Conservation (phyloP, 2,329 filamentous ascomycete species). For the Aspergillus hortae region DNA sequence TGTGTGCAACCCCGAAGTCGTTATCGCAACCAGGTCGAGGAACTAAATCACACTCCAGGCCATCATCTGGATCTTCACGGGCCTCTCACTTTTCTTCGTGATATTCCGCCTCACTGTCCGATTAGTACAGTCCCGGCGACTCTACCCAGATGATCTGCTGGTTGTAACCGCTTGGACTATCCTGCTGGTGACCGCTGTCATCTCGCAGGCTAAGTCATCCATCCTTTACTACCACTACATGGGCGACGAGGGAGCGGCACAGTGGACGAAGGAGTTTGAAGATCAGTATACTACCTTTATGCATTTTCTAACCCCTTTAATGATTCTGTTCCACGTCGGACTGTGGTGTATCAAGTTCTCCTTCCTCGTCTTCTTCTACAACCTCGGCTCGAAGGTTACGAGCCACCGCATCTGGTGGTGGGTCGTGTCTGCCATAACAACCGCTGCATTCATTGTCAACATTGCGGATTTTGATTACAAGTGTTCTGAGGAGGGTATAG, state of each 20-base stretch:
- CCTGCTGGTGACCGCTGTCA: conserved; percentile 12
- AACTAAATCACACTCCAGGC: background rate
- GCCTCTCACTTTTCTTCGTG: conserved; percentile 7
- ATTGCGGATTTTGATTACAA: conserved; percentile 16
- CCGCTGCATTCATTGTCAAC: conserved; percentile 10
- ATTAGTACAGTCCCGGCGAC: conserved; percentile 8
- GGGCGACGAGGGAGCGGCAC: conserved; percentile 4
- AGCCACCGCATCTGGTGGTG: conserved; percentile 16
- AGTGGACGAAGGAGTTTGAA: conserved; percentile 5
- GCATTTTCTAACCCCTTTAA: conserved; percentile 9
- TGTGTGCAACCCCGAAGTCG: too few relatives aligned
- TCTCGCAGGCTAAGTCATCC: conserved; percentile 14
- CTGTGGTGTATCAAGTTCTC: conserved; percentile 17
- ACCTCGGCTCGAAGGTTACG: conserved; percentile 13
- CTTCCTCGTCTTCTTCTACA: conserved; percentile 17
- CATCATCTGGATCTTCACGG: conserved; percentile 14
- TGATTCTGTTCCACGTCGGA: conserved; percentile 15
- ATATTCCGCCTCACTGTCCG: conserved; percentile 11
- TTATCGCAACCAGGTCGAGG: too few relatives aligned
- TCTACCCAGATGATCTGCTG: conserved; percentile 14
- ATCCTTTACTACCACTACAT: conserved; percentile 12
- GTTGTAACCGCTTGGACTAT: conserved; percentile 14
- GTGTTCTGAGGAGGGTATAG: conserved; percentile 10
- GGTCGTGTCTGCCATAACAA: conserved; percentile 11
- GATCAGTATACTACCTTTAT: conserved; percentile 10